phyloP scores from a whole-genome alignment of 1,284 basidiomycete genomes.

The Sphaerobolus stellatus region DNA sequence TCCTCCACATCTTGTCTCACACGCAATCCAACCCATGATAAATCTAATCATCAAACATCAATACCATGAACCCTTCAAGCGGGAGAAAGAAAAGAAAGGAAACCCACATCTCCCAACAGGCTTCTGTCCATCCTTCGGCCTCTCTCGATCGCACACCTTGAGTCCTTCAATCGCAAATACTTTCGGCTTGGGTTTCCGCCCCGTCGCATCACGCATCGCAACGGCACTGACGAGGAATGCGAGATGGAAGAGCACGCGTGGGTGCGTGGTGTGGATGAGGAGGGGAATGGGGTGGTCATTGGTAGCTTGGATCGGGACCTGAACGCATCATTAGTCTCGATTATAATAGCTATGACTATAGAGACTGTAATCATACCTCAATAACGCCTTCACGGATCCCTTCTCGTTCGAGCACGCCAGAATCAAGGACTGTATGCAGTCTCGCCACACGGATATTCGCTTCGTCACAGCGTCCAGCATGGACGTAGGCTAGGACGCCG shows the following conservation, averaged over 20 bases:
- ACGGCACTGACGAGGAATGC: constrained; percentile 64
- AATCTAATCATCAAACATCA: constrained; percentile 26
- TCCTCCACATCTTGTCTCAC: constrained; percentile 52
- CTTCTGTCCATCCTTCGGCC: constrained; percentile 32
- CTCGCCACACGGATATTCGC: constrained; percentile 49
- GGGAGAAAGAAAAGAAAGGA: not conserved
- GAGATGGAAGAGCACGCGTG: constrained; percentile 58
- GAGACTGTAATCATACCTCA: constrained; percentile 37
- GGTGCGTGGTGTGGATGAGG: constrained; percentile 61
- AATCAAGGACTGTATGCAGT: constrained; percentile 63
- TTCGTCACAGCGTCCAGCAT: constrained; percentile 46
- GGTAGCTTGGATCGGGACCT: constrained; percentile 32
- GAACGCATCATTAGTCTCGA: not conserved
- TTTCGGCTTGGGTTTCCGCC: constrained; percentile 67
- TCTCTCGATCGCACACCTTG: constrained; percentile 47
- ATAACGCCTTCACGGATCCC: constrained; percentile 50
- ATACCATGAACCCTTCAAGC: not conserved
- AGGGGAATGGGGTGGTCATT: too few relatives aligned
- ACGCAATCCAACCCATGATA: constrained; percentile 50
- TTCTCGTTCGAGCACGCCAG: constrained; percentile 44
- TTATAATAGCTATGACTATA: not conserved
- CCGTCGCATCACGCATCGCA: constrained; percentile 68
- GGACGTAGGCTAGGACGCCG: constrained; percentile 57
- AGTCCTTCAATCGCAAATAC: constrained; percentile 67
- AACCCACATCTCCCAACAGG: constrained; percentile 3